Conservation (phyloP, 2,329 filamentous ascomycete species). For the Arachnomyces sp. region DNA sequence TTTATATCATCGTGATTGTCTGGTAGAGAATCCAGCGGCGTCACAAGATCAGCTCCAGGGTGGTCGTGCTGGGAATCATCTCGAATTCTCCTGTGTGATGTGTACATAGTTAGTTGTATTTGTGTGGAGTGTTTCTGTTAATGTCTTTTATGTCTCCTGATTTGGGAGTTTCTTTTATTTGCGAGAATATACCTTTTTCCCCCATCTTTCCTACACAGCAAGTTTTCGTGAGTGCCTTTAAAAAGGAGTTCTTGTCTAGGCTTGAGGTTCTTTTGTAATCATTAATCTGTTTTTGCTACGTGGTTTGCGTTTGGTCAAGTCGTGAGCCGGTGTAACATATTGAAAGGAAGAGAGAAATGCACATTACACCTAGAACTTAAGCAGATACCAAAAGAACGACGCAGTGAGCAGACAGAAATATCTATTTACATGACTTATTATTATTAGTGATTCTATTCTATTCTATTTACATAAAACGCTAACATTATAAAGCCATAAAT, state of each 20-base stretch:
- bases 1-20: constrained; percentile 40
- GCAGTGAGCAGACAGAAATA: no score
- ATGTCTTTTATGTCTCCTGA: not conserved
- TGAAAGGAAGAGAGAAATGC: no score
- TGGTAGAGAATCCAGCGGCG: constrained; percentile 24
- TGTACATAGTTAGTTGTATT: constrained; percentile 31
- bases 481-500: no score
- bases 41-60: constrained; percentile 12
- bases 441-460: no score
- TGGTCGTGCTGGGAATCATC: constrained; percentile 18
- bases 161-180: constrained; percentile 10
- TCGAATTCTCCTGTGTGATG: constrained; percentile 26
- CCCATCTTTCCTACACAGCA: not conserved
- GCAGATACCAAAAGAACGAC: no score
- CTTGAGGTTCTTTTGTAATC: no score
- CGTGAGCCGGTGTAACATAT: no score
- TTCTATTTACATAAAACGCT: no score
- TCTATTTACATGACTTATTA: no score
- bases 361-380: no score
- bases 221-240: not conserved
- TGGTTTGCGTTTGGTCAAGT: no score
- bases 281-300: constrained; percentile 17
- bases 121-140: constrained; percentile 7
- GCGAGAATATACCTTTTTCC: constrained; percentile 9
- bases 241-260: constrained; percentile 8